These are phyloP conservation scores for Kwoniella europaea DNA, from an alignment of 768 basidiomycete genomes.

Conservation along the genomic window DNA sequence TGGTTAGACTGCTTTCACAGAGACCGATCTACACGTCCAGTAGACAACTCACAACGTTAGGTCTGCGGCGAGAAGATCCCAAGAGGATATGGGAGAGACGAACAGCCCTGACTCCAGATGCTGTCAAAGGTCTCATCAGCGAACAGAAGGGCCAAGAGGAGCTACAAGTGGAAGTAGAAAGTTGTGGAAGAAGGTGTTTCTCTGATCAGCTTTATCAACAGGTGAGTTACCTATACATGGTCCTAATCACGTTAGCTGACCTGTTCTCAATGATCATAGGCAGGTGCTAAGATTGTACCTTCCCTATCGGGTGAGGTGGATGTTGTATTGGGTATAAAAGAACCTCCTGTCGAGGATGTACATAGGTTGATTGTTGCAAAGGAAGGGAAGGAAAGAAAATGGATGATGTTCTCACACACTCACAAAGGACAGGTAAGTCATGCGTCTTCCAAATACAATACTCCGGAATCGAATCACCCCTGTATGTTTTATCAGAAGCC, in stretches of 20 bases:
- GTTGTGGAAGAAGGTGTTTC: slow-evolving; percentile 77
- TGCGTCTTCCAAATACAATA: too few relatives aligned
- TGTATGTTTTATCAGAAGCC: too few relatives aligned
- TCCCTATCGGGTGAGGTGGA: slow-evolving; percentile 68
- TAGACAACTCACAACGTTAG: slow-evolving; percentile 58
- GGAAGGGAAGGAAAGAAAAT: slow-evolving; percentile 66
- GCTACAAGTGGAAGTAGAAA: slow-evolving; percentile 69
- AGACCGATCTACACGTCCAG: neutral
- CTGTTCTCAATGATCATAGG: too few relatives aligned
- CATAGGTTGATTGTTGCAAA: slow-evolving; percentile 59
- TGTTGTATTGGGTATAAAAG: slow-evolving; percentile 86
- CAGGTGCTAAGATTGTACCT: slow-evolving; percentile 71
- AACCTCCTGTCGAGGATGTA: slow-evolving; percentile 72
- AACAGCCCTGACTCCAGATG: slow-evolving; percentile 77
- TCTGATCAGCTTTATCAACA: slow-evolving; percentile 67
- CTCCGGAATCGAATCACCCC: too few relatives aligned
- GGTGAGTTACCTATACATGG: too few relatives aligned
- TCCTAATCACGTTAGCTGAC: too few relatives aligned
- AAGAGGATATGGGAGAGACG: slow-evolving; percentile 83
- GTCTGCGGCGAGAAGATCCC: slow-evolving; percentile 78
- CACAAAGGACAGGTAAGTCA: slow-evolving; percentile 64
- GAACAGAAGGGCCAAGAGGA: slow-evolving; percentile 62
- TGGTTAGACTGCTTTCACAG: neutral
- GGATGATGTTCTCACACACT: slow-evolving; percentile 92
- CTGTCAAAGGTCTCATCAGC: slow-evolving; percentile 68